These are phyloP conservation scores for Aegilops longissima DNA, from an alignment of 176 grass and related monocot species.

Conservation along the genomic window DNA sequence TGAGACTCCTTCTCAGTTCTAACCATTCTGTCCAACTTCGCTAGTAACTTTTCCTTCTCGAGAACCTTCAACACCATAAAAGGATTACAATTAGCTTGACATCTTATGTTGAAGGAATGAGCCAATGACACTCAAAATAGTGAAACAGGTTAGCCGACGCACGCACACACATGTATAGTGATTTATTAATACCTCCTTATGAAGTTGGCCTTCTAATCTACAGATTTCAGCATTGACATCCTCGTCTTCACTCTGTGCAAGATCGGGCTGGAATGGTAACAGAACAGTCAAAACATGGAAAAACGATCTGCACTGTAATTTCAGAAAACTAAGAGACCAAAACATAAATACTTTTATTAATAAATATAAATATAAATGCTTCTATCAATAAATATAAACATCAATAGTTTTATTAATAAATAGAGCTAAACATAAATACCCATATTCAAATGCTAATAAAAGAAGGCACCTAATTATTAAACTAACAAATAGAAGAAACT, in stretches of 20 bases:
- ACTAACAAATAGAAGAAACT: background rate
- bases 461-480: background rate
- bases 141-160: background rate
- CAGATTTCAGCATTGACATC: constrained; percentile 57
- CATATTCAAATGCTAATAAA: background rate
- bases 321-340: constrained; percentile 5
- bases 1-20: constrained; percentile 56
- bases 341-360: constrained; percentile 2
- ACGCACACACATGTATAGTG: background rate
- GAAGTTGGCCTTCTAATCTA: constrained; percentile 61
- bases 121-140: constrained; percentile 17
- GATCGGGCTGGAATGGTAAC: constrained; percentile 60
- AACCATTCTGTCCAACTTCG: constrained; percentile 49
- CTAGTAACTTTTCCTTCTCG: constrained; percentile 61
- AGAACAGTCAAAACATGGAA: constrained; percentile 8
- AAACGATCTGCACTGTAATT: constrained; percentile 9
- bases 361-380: background rate
- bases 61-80: constrained; percentile 51
- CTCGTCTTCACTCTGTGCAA: constrained; percentile 69
- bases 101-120: constrained; percentile 9
- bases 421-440: background rate
- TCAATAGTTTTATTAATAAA: constrained; percentile 15
- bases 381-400: background rate
- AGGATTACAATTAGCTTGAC: constrained; percentile 8
- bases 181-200: constrained; percentile 47